phyloP scores from a whole-genome alignment of 306 rosid genomes.

The Bauhinia variegata region DNA sequence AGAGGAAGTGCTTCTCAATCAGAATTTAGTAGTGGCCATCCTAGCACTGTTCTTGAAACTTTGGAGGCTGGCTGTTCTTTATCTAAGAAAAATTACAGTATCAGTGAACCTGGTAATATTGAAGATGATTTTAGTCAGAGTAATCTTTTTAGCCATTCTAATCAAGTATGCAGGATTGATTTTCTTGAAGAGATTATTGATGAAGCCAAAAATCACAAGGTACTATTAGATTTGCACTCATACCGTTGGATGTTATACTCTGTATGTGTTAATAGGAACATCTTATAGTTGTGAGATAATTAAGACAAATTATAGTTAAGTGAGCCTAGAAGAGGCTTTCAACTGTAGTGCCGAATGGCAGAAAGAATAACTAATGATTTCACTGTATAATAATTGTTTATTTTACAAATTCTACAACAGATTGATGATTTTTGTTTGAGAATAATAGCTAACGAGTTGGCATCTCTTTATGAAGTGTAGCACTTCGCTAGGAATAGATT shows the following conservation, averaged over 20 bases:
- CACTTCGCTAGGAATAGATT: no score
- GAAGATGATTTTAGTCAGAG: conserved; percentile 42
- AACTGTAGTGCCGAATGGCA: no score
- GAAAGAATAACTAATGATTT: no score
- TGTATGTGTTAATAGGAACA: no score
- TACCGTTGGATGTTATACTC: conserved; percentile 7
- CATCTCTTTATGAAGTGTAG: conserved; percentile 3
- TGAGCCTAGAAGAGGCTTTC: no score
- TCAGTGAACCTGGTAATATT: conserved; percentile 37
- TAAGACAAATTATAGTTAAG: no score
- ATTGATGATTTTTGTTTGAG: no score
- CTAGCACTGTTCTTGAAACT: conserved; percentile 27
- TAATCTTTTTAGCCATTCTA: conserved; percentile 40
- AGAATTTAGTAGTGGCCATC: conserved; percentile 34
- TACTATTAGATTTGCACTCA: conserved; percentile 38
- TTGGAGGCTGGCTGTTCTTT: conserved; percentile 34
- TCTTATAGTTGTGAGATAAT: no score
- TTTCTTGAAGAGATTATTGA: conserved; percentile 78
- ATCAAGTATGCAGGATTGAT: conserved; percentile 53
- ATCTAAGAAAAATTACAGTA: conserved; percentile 30
- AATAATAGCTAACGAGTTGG: background rate
- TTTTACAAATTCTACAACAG: no score
- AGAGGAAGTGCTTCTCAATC: conserved; percentile 27
- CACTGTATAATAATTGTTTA: no score
- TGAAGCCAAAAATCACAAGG: conserved; percentile 87